A percentile compares a stretch with the other conserved stretches of the same genome.
These are phyloP conservation scores for Zychaea mexicana DNA, from an alignment of 371 early-diverging fungal genomes.

Conservation along the genomic window DNA sequence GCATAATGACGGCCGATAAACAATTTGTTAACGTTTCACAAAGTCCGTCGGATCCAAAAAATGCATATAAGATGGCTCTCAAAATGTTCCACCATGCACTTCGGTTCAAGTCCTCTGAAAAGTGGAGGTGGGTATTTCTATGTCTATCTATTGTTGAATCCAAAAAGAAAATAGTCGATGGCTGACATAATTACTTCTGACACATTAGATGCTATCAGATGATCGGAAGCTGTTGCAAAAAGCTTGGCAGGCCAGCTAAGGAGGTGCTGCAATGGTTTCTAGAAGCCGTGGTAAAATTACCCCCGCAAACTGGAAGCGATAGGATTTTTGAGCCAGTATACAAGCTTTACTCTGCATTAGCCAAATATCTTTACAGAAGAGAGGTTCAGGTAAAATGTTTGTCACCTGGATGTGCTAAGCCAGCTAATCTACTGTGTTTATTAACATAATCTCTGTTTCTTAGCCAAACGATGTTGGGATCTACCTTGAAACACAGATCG, in stretches of 20 bases:
- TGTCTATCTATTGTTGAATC: neutral
- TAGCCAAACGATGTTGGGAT: slow-evolving; percentile 2
- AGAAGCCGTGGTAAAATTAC: slow-evolving; percentile 43
- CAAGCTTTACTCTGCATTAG: slow-evolving; percentile 56
- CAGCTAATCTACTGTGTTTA: too few relatives aligned
- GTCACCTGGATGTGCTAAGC: neutral
- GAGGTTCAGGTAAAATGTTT: slow-evolving; percentile 43
- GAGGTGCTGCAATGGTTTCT: slow-evolving; percentile 50
- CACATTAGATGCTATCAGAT: slow-evolving; percentile 54
- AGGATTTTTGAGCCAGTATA: slow-evolving; percentile 61
- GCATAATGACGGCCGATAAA: slow-evolving; percentile 19
- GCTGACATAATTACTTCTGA: neutral
- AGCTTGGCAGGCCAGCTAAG: slow-evolving; percentile 50
- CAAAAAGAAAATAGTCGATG: too few relatives aligned
- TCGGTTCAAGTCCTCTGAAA: slow-evolving; percentile 31
- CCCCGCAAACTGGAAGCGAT: slow-evolving; percentile 44
- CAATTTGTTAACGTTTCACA: slow-evolving; percentile 6
- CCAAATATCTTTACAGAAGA: slow-evolving; percentile 50
- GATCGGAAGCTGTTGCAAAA: slow-evolving; percentile 64
- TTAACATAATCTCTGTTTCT: neutral
- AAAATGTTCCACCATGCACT: slow-evolving; percentile 38
- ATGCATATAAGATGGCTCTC: slow-evolving; percentile 51
- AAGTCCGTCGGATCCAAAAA: slow-evolving; percentile 19
- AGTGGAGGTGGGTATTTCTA: slow-evolving; percentile 23
- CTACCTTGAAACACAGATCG: neutral